phyloP scores from a whole-genome alignment of 345 rosid species.

The Diplotaxis tenuifolia region DNA sequence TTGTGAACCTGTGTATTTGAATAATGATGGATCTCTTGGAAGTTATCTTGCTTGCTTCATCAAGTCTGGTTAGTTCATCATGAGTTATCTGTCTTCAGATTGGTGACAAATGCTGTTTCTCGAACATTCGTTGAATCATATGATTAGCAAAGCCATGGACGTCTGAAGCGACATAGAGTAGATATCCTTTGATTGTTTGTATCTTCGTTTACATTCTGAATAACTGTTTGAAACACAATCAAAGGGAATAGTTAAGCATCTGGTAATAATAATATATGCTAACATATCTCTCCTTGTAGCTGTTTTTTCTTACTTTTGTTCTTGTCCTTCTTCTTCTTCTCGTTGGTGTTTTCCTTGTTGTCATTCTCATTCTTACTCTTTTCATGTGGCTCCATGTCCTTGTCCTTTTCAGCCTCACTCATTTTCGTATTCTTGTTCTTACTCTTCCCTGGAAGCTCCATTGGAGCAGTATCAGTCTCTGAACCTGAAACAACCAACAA shows the following conservation, averaged over 20 bases:
- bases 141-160: neutral
- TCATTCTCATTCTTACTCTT: neutral
- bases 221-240: neutral
- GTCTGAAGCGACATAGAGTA: neutral
- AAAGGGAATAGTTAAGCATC: neutral
- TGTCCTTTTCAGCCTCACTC: neutral
- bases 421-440: neutral
- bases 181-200: no score
- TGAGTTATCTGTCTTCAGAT: neutral
- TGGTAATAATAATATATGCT: neutral
- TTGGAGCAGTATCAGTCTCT: neutral
- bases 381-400: neutral
- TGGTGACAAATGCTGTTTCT: neutral
- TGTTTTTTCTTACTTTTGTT: neutral
- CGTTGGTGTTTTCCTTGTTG: neutral
- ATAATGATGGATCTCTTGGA: constrained; percentile 2
- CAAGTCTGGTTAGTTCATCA: constrained; percentile 4
- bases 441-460: neutral
- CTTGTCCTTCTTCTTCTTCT: neutral
- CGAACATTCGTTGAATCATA: neutral
- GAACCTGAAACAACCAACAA: constrained; percentile 1
- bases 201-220: no score
- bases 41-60: neutral
- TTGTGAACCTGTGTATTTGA: constrained; percentile 8
- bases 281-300: neutral